phyloP scores from a whole-genome alignment of 352 stramenopile genomes.

The Phytophthora colocasiae region DNA sequence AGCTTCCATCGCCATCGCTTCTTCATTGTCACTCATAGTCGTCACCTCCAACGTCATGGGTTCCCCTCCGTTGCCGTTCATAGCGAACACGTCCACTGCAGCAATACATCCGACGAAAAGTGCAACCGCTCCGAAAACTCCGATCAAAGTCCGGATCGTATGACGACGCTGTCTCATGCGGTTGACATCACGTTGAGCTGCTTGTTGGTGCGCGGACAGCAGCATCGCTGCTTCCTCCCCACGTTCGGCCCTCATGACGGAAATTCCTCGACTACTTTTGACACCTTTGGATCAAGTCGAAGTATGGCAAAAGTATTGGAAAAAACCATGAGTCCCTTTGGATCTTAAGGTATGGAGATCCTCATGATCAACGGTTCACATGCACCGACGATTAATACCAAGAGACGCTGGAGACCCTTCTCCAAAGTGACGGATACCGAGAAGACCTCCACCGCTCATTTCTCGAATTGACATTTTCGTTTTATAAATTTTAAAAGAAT shows the following conservation, averaged over 20 bases:
- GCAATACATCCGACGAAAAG: slow-evolving; percentile 30
- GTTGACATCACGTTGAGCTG: slow-evolving; percentile 15
- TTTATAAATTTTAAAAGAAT: too few species aligned
- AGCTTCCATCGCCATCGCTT: slow-evolving; percentile 20
- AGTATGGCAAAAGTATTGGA: slow-evolving; percentile 8
- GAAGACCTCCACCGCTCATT: slow-evolving; percentile 17
- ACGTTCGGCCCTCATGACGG: slow-evolving; percentile 19
- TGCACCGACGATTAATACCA: slow-evolving; percentile 2
- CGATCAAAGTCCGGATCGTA: slow-evolving; percentile 21
- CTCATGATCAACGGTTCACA: slow-evolving; percentile 16
- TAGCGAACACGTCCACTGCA: slow-evolving; percentile 20
- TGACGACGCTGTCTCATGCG: slow-evolving; percentile 21
- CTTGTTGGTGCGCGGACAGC: slow-evolving; percentile 28
- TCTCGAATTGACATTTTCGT: neutral
- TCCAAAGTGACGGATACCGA: slow-evolving; percentile 8
- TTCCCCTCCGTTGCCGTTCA: slow-evolving; percentile 11
- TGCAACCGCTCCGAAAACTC: slow-evolving; percentile 8
- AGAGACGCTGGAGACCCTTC: slow-evolving; percentile 18
- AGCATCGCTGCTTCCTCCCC: slow-evolving; percentile 32
- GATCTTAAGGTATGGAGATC: slow-evolving; percentile 21
- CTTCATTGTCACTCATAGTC: slow-evolving; percentile 4
- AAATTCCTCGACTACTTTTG: neutral
- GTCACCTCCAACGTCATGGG: slow-evolving; percentile 20
- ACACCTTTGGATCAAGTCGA: slow-evolving; percentile 10
- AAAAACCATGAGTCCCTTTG: neutral